These are phyloP conservation scores for Metschnikowia gruessii DNA, from an alignment of 805 yeast species.

Conservation along the genomic window DNA sequence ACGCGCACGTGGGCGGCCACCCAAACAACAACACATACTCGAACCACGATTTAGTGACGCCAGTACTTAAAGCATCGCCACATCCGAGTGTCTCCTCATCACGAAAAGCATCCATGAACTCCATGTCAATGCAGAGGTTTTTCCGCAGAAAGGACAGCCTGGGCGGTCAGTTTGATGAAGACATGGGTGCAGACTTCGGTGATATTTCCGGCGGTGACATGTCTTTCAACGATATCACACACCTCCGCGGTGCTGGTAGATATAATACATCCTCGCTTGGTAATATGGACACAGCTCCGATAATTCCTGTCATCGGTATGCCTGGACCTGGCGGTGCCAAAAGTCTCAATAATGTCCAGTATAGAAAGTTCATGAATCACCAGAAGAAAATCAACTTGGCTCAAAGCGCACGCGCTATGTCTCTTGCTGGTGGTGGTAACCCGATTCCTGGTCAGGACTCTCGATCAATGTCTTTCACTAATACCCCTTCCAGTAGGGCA, in stretches of 20 bases:
- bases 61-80: conserved; percentile 15
- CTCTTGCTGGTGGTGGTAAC: conserved; percentile 36
- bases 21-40: conserved; percentile 12
- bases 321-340: conserved; percentile 22
- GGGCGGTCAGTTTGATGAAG: conserved; percentile 36
- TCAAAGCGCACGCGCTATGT: conserved; percentile 46
- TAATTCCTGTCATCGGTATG: conserved; percentile 64
- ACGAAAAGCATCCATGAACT: conserved; percentile 38
- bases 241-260: conserved; percentile 58
- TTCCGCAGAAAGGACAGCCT: conserved; percentile 38
- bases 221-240: conserved; percentile 63
- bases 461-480: conserved; percentile 31
- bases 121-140: conserved; percentile 38
- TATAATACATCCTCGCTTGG: conserved; percentile 45
- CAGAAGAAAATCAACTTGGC: conserved; percentile 58
- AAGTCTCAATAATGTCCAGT: conserved; percentile 51
- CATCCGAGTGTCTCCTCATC: conserved; percentile 13
- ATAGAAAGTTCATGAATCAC: conserved; percentile 66
- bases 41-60: conserved; percentile 30
- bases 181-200: conserved; percentile 35
- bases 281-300: conserved; percentile 60
- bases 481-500: conserved; percentile 22
- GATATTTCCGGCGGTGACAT: conserved; percentile 35
- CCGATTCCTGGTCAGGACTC: conserved; percentile 30
- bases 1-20: conserved; percentile 1